These are phyloP conservation scores for Penicillium canariense DNA, from an alignment of 495 filamentous ascomycete species.

Conservation along the genomic window DNA sequence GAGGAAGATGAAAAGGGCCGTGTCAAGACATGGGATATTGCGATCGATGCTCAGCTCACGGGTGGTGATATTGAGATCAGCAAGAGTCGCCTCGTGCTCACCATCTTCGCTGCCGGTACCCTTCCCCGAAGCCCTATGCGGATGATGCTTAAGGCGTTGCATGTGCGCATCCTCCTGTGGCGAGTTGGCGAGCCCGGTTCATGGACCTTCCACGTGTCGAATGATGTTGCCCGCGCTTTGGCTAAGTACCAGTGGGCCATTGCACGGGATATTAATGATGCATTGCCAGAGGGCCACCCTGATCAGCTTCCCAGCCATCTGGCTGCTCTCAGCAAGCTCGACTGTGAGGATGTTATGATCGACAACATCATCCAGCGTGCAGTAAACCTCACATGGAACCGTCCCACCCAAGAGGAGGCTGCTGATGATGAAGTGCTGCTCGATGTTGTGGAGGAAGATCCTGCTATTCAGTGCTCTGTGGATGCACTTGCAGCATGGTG, in stretches of 20 bases:
- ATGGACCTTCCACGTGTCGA: constrained; percentile 57
- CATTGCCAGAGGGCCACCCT: constrained; percentile 53
- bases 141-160: constrained; percentile 89
- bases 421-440: constrained; percentile 65
- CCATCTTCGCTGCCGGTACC: constrained; percentile 84
- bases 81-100: constrained; percentile 80
- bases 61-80: constrained; percentile 90
- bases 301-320: constrained; percentile 77
- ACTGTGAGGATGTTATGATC: constrained; percentile 77
- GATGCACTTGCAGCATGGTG: constrained; percentile 92
- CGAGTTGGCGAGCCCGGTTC: constrained; percentile 65
- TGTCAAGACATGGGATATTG: constrained; percentile 91
- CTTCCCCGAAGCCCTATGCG: constrained; percentile 79
- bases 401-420: constrained; percentile 63
- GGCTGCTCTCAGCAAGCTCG: constrained; percentile 65
- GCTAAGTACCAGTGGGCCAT: constrained; percentile 78
- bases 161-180: constrained; percentile 86
- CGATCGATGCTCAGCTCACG: constrained; percentile 91
- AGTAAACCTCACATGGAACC: constrained; percentile 89
- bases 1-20: constrained; percentile 83
- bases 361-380: constrained; percentile 77
- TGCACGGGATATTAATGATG: constrained; percentile 63
- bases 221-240: constrained; percentile 63
- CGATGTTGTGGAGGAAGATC: constrained; percentile 82
- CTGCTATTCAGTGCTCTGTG: constrained; percentile 79